Conservation (phyloP, 495 filamentous ascomycete species). For the Astrothelium macrocarpum region DNA sequence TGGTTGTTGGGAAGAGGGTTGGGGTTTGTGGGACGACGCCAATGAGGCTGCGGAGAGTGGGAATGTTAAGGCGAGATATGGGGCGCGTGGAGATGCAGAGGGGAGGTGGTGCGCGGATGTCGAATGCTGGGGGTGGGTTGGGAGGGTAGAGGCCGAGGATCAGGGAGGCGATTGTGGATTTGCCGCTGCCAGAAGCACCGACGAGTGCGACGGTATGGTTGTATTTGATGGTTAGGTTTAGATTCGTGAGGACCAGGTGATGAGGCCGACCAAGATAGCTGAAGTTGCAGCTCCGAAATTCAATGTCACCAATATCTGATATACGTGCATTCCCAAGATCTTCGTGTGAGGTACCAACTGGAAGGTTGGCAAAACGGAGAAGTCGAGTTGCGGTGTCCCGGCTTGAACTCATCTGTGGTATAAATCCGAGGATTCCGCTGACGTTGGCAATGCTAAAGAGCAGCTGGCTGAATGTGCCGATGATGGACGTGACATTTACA, state of each 20-base stretch:
- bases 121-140: slow-evolving; percentile 21
- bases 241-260: slow-evolving; percentile 43
- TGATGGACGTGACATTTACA: slow-evolving; percentile 45
- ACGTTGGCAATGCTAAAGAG: slow-evolving; percentile 71
- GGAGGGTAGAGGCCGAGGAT: slow-evolving; percentile 57
- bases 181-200: slow-evolving; percentile 76
- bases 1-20: slow-evolving; percentile 62
- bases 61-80: slow-evolving; percentile 48
- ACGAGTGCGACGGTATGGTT: slow-evolving; percentile 66
- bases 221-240: slow-evolving; percentile 50
- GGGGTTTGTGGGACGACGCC: slow-evolving; percentile 70
- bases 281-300: slow-evolving; percentile 52
- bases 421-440: slow-evolving; percentile 54
- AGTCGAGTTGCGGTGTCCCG: slow-evolving; percentile 63
- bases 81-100: slow-evolving; percentile 50
- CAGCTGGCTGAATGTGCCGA: slow-evolving; percentile 72
- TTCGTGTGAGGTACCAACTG: slow-evolving; percentile 52
- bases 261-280: slow-evolving; percentile 53
- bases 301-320: slow-evolving; percentile 48
- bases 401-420: slow-evolving; percentile 71
- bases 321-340: slow-evolving; percentile 39
- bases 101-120: slow-evolving; percentile 23
- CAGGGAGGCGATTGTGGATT: slow-evolving; percentile 73
- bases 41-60: slow-evolving; percentile 56
- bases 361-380: slow-evolving; percentile 58